Evolutionary conservation across 2,329 filamentous ascomycete species (phyloP), one percentile per base, ranked within the genome.

Genomic region (Epicoccum sorghinum): DNA sequence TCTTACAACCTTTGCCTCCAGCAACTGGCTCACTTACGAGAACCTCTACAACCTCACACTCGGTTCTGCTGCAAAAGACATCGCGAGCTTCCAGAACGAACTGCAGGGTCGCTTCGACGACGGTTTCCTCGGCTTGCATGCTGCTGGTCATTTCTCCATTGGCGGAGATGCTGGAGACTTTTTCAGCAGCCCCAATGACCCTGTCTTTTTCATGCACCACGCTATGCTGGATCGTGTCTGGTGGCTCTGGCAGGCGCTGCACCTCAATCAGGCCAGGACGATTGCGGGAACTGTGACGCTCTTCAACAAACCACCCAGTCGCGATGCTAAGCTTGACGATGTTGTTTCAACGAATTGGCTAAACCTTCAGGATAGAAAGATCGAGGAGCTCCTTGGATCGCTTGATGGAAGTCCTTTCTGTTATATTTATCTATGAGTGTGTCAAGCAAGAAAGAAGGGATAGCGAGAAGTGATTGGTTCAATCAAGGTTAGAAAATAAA

Each of bases 51-150:
- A 78, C 53, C 80, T 81, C 3, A 78, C 81, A 12, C 63, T 84
- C 32, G 85, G 85, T 55, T 78, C 81, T 58, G 82, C 82, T 35
- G 56, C 54, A 1, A 45, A 32, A 10, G 79, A 77, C 57, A 76
- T 76, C 27, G 41, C 4, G 3, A 30, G 37, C 3, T 64, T 80
- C 77, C 59, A 72, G 74, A 44, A 67, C 43, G 59, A 59, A 75
- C 48, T 65, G 0, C 57, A 64, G 40, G 59, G 58, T 4, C 60
- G 58, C 36, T 63, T 61, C 23, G 14, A 36, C 4, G 54, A 63
- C 12, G 50, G 57, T 9, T 60, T 58, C 60, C 63, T 55, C 8
- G 75, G 75, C 7, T 70, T 79, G 1, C 79, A 81, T 52, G 73
- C 71, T 7, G 77, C 69, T 1, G 78, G 78, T 3, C 79, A 66